phyloP scores from a whole-genome alignment of 2,329 filamentous ascomycete species.

The Diatrype stigma region DNA sequence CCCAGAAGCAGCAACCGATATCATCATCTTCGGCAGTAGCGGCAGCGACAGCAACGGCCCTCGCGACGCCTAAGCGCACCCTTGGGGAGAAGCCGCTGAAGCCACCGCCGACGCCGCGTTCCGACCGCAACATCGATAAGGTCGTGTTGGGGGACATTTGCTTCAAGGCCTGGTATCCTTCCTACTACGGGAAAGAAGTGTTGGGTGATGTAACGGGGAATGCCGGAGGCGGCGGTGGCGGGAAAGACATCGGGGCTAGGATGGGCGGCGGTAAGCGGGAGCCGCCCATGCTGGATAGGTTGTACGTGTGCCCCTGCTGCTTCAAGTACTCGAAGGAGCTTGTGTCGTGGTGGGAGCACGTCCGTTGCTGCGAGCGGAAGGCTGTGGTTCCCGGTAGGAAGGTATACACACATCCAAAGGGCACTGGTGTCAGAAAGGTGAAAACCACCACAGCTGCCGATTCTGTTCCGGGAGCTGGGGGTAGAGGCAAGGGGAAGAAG shows the following conservation, averaged over 20 bases:
- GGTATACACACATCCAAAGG: slow-evolving; percentile 64
- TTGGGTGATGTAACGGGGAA: slow-evolving; percentile 44
- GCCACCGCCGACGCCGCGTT: slow-evolving; percentile 31
- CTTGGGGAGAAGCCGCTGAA: slow-evolving; percentile 12
- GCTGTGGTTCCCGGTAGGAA: slow-evolving; percentile 59
- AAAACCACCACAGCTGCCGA: slow-evolving; percentile 24
- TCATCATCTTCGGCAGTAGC: slow-evolving; percentile 1
- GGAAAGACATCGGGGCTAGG: slow-evolving; percentile 30
- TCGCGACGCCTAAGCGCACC: slow-evolving; percentile 27
- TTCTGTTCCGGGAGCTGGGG: slow-evolving; percentile 23
- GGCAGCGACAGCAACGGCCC: slow-evolving; percentile 1
- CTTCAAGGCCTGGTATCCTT: slow-evolving; percentile 90
- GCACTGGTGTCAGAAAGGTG: slow-evolving; percentile 36
- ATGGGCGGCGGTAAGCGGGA: slow-evolving; percentile 30
- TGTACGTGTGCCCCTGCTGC: slow-evolving; percentile 89
- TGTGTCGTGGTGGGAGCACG: slow-evolving; percentile 55
- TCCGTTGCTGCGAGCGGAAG: slow-evolving; percentile 51
- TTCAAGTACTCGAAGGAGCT: slow-evolving; percentile 81
- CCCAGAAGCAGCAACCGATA: slow-evolving; percentile 1
- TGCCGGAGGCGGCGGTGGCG: slow-evolving; percentile 12
- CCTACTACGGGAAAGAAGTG: slow-evolving; percentile 76
- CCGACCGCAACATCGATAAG: slow-evolving; percentile 77
- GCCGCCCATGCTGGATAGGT: slow-evolving; percentile 53
- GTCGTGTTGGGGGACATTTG: slow-evolving; percentile 80
- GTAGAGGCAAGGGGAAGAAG: slow-evolving; percentile 33